Evolutionary conservation across 495 filamentous ascomycete genomes (phyloP), one percentile per base, ranked within the genome.

Genomic region (Penicillium taxi): DNA sequence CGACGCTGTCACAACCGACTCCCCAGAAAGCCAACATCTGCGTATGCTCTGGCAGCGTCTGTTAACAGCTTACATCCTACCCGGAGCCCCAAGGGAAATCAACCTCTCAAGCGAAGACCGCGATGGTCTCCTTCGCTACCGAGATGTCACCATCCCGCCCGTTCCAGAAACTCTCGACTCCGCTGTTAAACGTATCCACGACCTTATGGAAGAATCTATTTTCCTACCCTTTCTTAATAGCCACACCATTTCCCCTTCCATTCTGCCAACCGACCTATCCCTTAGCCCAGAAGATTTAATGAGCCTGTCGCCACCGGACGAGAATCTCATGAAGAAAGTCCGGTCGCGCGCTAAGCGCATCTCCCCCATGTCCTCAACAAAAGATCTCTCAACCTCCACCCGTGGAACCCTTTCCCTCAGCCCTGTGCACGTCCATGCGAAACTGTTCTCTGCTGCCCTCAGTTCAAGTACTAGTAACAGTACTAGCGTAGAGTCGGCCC

Each of bases 201-300:
- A 96, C 40, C 64, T 99, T 41, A 96, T 99, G 86, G 89, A 96
- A 51, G 91, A 96, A 49, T 94, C 86, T 2, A 86, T 96, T 2
- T 67, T 64, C 47, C 55, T 71, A 35, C 58, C 67, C 19, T 65
- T 72, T 43, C 47, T 67, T 34, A 66, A 69, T 48, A 48, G 54
- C 41, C 55, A 61, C 31, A 49, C 58, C 27, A 39, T 50, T 1
- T 55, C 56, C 9, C 47, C 59, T 2, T 54, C 59, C 17, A 55
- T 67, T 37, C 24, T 49, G 19, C 50, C 64, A 6, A 39, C 53
- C 23, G 60, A 60, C 9, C 55, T 53, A 8, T 39, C 62, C 20
- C 48, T 61, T 22, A 26, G 45, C 7, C 41, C 49, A 0, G 63
- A 67, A 7, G 63, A 66, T 12, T 45, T 39, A 15, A 40, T 67